Base-by-base conservation (phyloP, 2,329 filamentous ascomycete genomes). In the Diaporthe aspalathi region DNA sequence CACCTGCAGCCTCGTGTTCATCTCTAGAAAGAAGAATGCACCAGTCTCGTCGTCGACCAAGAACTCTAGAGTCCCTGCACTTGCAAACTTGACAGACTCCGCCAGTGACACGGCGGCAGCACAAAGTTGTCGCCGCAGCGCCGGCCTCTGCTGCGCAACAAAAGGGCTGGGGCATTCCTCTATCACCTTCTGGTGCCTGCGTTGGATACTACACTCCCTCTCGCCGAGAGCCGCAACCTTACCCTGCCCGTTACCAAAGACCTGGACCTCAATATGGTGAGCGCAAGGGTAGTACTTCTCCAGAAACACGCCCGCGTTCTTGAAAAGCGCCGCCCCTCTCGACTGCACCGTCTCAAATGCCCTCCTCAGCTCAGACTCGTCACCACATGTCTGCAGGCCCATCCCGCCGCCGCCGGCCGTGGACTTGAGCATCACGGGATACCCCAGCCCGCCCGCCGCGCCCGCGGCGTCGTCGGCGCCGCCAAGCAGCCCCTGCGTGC, bases 151-250 rank as follows among this genome's bases (percentile, higher is more conserved):
- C 43, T 68, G 67, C 0, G 82, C 80, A 0, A 89, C 82, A 72
- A 91, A 91, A 0, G 90, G 90, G 72, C 88, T 90, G 0, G 91
- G 91, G 14, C 87, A 91, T 76, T 93, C 91, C 75, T 92, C 91
- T 20, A 93, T 87, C 24, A 93, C 89, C 75, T 93, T 93, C 77
- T 93, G 91, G 75, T 92, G 90, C 27, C 91, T 83, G 62, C 91
- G 81, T 76, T 93, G 91, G 8, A 93, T 87, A 0, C 88, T 91
- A 76, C 91, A 93, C 73, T 93, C 91, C 35, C 91, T 83, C 75
- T 93, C 91, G 5, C 90, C 89, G 32, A 92, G 86, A 47, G 86
- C 83, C 6, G 92, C 84, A 14, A 87, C 88, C 66, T 87, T 81
- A 0, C 87, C 89, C 29, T 83, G 78, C 0, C 87, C 86, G 70